Evolutionary conservation across 2,329 filamentous ascomycete genomes (phyloP).

Genomic region (Amylocarpus encephaloides): DNA sequence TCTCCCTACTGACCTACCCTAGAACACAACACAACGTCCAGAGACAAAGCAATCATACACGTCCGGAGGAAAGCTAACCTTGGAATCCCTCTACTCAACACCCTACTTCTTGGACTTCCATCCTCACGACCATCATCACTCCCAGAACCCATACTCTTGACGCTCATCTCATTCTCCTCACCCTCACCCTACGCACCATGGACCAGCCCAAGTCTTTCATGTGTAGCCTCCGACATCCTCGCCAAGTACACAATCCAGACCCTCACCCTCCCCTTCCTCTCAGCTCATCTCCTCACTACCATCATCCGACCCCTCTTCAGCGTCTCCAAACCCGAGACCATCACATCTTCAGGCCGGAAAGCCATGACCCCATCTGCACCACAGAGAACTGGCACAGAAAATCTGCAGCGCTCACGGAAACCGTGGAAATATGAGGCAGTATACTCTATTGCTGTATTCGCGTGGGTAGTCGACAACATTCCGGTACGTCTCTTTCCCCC

Average conservation of each 20-base stretch:
- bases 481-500: slow-evolving; percentile 38
- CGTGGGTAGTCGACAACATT: slow-evolving; percentile 52
- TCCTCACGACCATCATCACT: neutral
- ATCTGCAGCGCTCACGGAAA: slow-evolving; percentile 40
- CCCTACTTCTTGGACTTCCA: slow-evolving; percentile 1
- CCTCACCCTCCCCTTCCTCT: slow-evolving; percentile 37
- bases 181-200: slow-evolving; percentile 30
- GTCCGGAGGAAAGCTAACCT: slow-evolving; percentile 15
- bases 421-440: slow-evolving; percentile 55
- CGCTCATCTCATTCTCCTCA: slow-evolving; percentile 33
- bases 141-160: slow-evolving; percentile 25
- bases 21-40: slow-evolving; percentile 7
- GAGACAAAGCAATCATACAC: slow-evolving; percentile 6
- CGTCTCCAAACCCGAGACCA: slow-evolving; percentile 43
- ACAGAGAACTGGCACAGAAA: slow-evolving; percentile 32
- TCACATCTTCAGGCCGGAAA: slow-evolving; percentile 54
- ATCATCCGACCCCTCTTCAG: slow-evolving; percentile 65
- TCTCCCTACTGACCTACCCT: neutral
- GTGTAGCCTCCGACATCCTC: slow-evolving; percentile 32
- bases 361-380: slow-evolving; percentile 39
- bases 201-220: slow-evolving; percentile 33
- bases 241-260: slow-evolving; percentile 18
- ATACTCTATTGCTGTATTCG: slow-evolving; percentile 49
- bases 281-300: slow-evolving; percentile 51
- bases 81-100: slow-evolving; percentile 14